A percentile compares a stretch with the other conserved stretches of the same genome.
phyloP scores from a whole-genome alignment of 2,329 filamentous ascomycete genomes.

The Fusarium gaditjirri region DNA sequence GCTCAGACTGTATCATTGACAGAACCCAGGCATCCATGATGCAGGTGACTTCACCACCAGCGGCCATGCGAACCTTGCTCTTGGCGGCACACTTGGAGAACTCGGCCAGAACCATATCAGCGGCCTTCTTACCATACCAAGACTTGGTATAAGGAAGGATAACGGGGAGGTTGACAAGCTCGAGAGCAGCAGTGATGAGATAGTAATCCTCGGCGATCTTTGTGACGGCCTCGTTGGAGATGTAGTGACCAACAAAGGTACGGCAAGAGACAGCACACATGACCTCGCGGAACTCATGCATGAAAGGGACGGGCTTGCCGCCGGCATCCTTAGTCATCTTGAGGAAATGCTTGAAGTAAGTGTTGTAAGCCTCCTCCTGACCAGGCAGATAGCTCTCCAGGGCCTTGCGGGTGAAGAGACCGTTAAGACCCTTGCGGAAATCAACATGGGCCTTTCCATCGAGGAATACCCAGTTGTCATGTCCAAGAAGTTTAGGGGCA shows the following conservation, averaged over 20 bases:
- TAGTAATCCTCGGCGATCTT: slow-evolving; percentile 98
- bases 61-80: slow-evolving; percentile 90
- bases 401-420: slow-evolving; percentile 90
- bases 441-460: slow-evolving; percentile 96
- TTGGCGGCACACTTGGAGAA: slow-evolving; percentile 94
- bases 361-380: slow-evolving; percentile 90
- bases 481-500: slow-evolving; percentile 90
- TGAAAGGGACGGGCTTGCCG: slow-evolving; percentile 84
- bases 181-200: slow-evolving; percentile 92
- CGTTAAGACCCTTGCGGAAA: slow-evolving; percentile 96
- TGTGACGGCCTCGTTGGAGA: slow-evolving; percentile 88
- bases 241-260: slow-evolving; percentile 97
- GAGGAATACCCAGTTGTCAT: slow-evolving; percentile 96
- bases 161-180: slow-evolving; percentile 98
- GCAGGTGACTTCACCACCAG: slow-evolving; percentile 86
- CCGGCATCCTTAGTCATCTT: slow-evolving; percentile 76
- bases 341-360: slow-evolving; percentile 84
- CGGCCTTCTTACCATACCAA: slow-evolving; percentile 96
- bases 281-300: slow-evolving; percentile 91
- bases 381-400: slow-evolving; percentile 89
- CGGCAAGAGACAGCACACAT: slow-evolving; percentile 96
- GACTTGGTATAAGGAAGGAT: slow-evolving; percentile 95
- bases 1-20: slow-evolving; percentile 85
- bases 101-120: slow-evolving; percentile 89
- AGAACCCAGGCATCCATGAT: slow-evolving; percentile 97